Percentiles rank a stretch among this genome's conserved stretches.
phyloP scores from a whole-genome alignment of 148 eudicot species.

The Linanthus parryae region DNA sequence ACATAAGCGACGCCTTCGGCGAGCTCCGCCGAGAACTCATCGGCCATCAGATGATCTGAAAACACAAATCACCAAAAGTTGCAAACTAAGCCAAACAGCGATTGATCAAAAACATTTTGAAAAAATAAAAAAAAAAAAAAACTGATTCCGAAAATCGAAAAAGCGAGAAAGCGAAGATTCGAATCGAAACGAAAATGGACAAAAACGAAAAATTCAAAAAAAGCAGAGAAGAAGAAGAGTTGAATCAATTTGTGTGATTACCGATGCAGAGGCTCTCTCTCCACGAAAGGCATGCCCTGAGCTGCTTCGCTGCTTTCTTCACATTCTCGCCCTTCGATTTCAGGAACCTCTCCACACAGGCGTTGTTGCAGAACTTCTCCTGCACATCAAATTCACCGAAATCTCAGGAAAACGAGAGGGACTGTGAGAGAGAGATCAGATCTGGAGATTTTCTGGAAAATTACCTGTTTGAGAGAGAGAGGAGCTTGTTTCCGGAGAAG shows the following conservation, averaged over 20 bases:
- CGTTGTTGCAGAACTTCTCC: constrained; percentile 89
- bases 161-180: constrained; percentile 16
- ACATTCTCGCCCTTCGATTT: constrained; percentile 76
- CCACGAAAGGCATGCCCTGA: constrained; percentile 82
- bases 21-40: constrained; percentile 89
- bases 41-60: constrained; percentile 76
- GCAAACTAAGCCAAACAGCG: no score
- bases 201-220: neutral
- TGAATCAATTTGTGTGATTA: constrained; percentile 13
- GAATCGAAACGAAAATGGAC: constrained; percentile 4
- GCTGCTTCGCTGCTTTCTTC: constrained; percentile 81
- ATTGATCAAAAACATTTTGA: neutral
- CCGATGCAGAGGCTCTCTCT: constrained; percentile 67
- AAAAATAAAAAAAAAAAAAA: constrained; percentile 2
- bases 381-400: constrained; percentile 15
- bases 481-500: constrained; percentile 71
- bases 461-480: constrained; percentile 83
- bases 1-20: constrained; percentile 93
- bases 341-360: constrained; percentile 81
- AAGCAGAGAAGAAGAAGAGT: neutral
- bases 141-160: no score
- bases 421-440: no score
- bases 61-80: no score
- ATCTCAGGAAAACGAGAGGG: no score
- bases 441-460: neutral